Evolutionary conservation across 805 yeast genomes (phyloP), one percentile per base, ranked within the genome.

Genomic region (Cyberlindnera galapagoensis): DNA sequence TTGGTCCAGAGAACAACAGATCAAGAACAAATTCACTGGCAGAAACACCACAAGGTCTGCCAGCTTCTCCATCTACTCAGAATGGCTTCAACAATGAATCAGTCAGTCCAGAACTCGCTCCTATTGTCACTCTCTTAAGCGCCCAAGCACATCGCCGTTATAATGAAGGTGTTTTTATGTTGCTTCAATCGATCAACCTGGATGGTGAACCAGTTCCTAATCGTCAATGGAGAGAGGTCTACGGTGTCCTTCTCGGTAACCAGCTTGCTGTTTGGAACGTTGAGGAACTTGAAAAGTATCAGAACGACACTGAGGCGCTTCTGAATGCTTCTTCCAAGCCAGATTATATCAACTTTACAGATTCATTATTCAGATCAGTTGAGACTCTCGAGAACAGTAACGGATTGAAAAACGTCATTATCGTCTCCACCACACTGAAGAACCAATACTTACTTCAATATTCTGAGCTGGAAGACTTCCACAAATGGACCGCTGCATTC

Each of bases 231-330:
- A 68, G 71, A 34, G 96, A 92, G 59, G 95, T 88, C 16, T 92
- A 83, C 55, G 97, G 95, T 26, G 85, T 84, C 11, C 63, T 92
- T 25, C 76, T 85, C 4, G 98, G 98, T 14, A 84, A 85, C 37
- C 95, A 90, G 49, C 63, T 92, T 39, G 94, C 97, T 0, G 73
- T 85, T 40, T 92, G 97, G 97, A 87, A 87, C 52, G 85, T 86
- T 3, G 76, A 74, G 24, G 68, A 68, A 36, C 53, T 83, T 36
- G 74, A 79, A 10, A 67, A 64, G 39, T 68, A 69, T 40, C 62
- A 64, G 35, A 60, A 69, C 34, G 43, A 51, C 24, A 44, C 59
- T 1, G 71, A 67, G 16, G 69, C 69, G 17, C 57, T 76, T 34
- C 65, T 72, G 42, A 70, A 65, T 31, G 72, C 77, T n/a, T 65